These are phyloP conservation scores for Salix exigua DNA, from an alignment of 345 rosid species.

Conservation along the genomic window DNA sequence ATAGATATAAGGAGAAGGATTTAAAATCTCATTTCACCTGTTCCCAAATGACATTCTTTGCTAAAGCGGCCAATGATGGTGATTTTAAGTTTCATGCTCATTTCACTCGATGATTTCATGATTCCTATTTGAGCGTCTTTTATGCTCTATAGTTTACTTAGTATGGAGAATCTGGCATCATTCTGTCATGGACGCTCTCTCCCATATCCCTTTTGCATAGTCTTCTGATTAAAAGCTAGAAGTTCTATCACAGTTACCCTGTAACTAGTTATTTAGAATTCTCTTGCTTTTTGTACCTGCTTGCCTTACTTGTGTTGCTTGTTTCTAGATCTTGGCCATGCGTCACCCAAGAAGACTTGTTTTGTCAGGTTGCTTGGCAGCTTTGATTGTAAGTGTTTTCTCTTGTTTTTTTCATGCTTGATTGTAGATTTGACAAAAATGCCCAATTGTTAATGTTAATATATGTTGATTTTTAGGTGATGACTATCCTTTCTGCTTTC, in stretches of 20 bases:
- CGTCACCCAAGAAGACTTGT: conserved; percentile 95
- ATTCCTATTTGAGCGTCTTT: not conserved
- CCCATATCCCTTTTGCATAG: not conserved
- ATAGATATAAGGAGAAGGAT: not conserved
- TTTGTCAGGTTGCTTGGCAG: conserved; percentile 75
- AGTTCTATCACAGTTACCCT: not conserved
- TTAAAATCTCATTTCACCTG: not conserved
- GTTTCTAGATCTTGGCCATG: conserved; percentile 89
- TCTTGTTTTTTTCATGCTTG: not conserved
- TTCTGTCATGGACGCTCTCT: not conserved
- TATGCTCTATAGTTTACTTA: not conserved
- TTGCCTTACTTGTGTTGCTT: conserved; percentile 15
- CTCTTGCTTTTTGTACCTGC: not conserved
- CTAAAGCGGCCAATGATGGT: not conserved
- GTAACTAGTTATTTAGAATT: too few relatives aligned
- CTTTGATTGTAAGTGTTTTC: conserved; percentile 58
- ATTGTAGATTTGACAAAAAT: conserved; percentile 6
- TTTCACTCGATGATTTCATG: not conserved
- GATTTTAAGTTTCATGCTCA: not conserved
- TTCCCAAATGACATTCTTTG: not conserved
- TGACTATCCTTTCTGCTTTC: conserved; percentile 80
- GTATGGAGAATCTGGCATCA: not conserved
- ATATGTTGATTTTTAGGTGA: conserved; percentile 47
- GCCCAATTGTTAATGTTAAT: not conserved
- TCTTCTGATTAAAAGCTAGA: not conserved